phyloP scores from a whole-genome alignment of 176 grass and related monocot species.

The Thinopyrum elongatum region DNA sequence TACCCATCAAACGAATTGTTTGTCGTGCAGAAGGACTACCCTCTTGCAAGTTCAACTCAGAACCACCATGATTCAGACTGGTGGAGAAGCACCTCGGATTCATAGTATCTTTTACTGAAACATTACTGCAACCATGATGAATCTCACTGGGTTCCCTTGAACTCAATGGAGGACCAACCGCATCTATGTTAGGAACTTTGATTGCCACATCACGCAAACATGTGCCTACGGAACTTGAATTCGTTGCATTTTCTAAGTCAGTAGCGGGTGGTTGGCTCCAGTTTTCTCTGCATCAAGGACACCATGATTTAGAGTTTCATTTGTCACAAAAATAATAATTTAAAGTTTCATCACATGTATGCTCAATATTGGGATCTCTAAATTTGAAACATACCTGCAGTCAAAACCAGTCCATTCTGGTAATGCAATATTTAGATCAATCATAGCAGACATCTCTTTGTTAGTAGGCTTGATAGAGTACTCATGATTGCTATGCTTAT shows the following conservation, averaged over 20 bases:
- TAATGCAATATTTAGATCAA: constrained; percentile 48
- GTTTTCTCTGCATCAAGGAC: constrained; percentile 12
- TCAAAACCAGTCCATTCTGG: constrained; percentile 25
- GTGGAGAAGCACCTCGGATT: constrained; percentile 12
- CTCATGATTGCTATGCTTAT: background rate
- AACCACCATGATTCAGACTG: constrained; percentile 28
- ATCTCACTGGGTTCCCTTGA: background rate
- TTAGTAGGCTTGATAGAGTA: constrained; percentile 11
- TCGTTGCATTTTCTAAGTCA: constrained; percentile 10
- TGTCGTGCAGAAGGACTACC: constrained; percentile 27
- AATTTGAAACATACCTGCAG: background rate
- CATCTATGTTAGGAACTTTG: background rate
- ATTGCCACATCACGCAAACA: background rate
- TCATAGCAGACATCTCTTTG: constrained; percentile 10
- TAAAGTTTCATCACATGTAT: background rate
- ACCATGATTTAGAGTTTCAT: background rate
- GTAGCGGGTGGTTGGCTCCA: background rate
- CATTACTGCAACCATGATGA: constrained; percentile 4
- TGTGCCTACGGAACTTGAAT: background rate
- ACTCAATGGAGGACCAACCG: constrained; percentile 7
- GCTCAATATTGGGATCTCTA: constrained; percentile 16
- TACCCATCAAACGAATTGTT: constrained; percentile 63
- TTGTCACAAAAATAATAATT: background rate
- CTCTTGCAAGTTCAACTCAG: constrained; percentile 30
- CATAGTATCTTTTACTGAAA: constrained; percentile 18